phyloP scores from a whole-genome alignment of 306 rosid species.

The cucumber (Cucumis sativus) region DNA sequence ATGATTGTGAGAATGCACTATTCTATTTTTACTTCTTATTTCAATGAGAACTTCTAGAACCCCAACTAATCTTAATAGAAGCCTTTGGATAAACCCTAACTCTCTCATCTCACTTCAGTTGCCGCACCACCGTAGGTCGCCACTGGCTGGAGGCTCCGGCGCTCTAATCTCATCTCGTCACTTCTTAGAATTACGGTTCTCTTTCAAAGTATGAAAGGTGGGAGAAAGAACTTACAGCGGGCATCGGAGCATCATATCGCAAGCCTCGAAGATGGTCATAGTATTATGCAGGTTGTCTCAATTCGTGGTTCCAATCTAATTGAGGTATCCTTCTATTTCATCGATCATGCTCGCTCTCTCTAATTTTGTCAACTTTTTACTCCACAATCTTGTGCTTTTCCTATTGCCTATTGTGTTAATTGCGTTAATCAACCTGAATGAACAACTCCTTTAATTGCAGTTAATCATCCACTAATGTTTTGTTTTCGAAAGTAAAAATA shows the following conservation, averaged over 20 bases:
- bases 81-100: not conserved
- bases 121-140: not conserved
- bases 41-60: too few species aligned
- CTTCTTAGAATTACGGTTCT: not conserved
- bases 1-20: too few species aligned
- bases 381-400: not conserved
- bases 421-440: not conserved
- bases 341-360: not conserved
- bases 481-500: not conserved
- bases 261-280: slow-evolving; percentile 44
- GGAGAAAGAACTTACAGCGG: slow-evolving; percentile 83
- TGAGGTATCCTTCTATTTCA: slow-evolving; percentile 31
- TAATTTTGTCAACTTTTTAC: not conserved
- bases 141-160: too few species aligned
- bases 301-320: slow-evolving; percentile 80
- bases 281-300: slow-evolving; percentile 58
- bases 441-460: not conserved
- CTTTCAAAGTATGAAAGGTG: slow-evolving; percentile 45
- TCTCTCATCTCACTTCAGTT: not conserved
- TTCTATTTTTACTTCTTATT: too few species aligned
- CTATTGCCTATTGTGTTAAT: not conserved
- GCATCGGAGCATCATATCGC: slow-evolving; percentile 38
- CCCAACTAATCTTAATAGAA: too few species aligned
- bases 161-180: not conserved
- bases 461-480: not conserved